phyloP scores from a whole-genome alignment of 805 yeast genomes.

The Spathaspora boniae region DNA sequence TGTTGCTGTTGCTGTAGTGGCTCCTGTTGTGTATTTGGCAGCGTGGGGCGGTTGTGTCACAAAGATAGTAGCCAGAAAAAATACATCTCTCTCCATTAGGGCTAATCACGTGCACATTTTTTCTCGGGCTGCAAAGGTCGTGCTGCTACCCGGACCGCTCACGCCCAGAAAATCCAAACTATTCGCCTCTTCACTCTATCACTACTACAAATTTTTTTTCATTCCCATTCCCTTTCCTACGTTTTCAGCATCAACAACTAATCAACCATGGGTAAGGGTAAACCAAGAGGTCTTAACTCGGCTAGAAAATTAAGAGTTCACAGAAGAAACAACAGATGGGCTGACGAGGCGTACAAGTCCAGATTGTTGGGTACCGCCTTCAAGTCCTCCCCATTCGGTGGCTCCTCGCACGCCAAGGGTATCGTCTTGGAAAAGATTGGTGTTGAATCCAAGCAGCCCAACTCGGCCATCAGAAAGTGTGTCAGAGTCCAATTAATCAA shows the following conservation, averaged over 20 bases:
- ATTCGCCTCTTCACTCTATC: neutral
- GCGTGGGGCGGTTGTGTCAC: too few relatives aligned
- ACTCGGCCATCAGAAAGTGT: constrained; percentile 99
- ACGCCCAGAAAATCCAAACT: neutral
- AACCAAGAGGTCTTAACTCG: constrained; percentile 99
- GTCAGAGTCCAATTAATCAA: constrained; percentile 99
- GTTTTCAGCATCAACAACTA: constrained; percentile 1
- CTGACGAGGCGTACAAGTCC: constrained; percentile 96
- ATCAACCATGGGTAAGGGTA: constrained; percentile 94
- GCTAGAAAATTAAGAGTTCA: constrained; percentile 99
- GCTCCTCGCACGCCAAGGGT: constrained; percentile 99
- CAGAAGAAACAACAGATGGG: constrained; percentile 99
- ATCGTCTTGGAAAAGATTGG: constrained; percentile 99
- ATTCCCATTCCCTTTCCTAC: constrained; percentile 2
- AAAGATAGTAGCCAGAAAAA: too few relatives aligned
- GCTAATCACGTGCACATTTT: too few relatives aligned
- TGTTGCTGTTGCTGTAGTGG: too few relatives aligned
- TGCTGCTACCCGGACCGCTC: too few relatives aligned
- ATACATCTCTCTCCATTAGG: too few relatives aligned
- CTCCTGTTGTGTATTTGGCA: too few relatives aligned
- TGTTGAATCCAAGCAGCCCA: constrained; percentile 99
- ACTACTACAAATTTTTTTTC: constrained; percentile 7
- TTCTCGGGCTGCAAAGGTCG: too few relatives aligned
- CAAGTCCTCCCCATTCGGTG: constrained; percentile 99
- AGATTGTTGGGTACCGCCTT: constrained; percentile 99